Conservation (phyloP, 2,329 filamentous ascomycete species). For the Aspergillus neotritici region DNA sequence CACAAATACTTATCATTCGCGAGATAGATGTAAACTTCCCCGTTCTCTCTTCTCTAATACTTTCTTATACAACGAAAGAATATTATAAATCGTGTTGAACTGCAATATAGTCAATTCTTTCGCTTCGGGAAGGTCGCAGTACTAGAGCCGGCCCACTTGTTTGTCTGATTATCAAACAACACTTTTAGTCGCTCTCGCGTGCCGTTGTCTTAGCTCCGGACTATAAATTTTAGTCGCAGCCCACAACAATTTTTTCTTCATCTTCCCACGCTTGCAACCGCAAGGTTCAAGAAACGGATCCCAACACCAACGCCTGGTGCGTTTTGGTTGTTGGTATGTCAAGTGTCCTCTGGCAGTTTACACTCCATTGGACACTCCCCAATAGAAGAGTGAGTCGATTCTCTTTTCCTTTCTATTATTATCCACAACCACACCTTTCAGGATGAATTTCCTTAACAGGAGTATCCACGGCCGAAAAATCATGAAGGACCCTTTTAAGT, state of each 20-base stretch:
- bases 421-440: constrained; percentile 2
- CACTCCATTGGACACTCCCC: too few species aligned
- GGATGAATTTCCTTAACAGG: constrained; percentile 46
- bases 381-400: not conserved
- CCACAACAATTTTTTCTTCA: constrained; percentile 18
- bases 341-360: not conserved
- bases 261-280: constrained; percentile 13
- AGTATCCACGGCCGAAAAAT: constrained; percentile 54
- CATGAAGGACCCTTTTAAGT: constrained; percentile 46
- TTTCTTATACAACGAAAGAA: too few species aligned
- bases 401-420: not conserved
- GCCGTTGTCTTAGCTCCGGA: constrained; percentile 10
- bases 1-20: too few species aligned
- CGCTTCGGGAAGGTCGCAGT: too few species aligned
- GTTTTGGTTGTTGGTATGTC: not conserved
- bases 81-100: too few species aligned
- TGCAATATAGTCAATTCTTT: too few species aligned
- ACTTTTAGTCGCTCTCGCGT: constrained; percentile 5
- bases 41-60: too few species aligned
- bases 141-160: constrained; percentile 2
- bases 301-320: not conserved
- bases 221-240: constrained; percentile 15
- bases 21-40: too few species aligned
- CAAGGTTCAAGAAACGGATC: constrained; percentile 4
- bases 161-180: constrained; percentile 18